A percentile compares a stretch with the other conserved stretches of the same genome.
Conservation (phyloP, 225 moss, liverwort and hornwort genomes). For the Physcomitrellopsis africana region DNA sequence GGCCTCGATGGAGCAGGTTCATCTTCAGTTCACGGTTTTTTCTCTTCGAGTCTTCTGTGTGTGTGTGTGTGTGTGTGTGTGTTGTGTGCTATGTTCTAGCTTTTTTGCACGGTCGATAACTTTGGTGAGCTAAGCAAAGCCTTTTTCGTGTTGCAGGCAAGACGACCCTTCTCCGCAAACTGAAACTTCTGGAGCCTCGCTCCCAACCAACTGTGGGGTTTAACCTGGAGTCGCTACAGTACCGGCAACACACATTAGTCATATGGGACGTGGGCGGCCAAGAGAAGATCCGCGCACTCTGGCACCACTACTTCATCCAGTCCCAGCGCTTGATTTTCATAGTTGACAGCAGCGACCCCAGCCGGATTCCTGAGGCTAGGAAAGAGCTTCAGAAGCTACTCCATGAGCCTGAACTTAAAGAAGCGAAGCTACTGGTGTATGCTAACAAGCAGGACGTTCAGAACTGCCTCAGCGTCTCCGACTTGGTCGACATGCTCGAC, state of each 20-base stretch:
- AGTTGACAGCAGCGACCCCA: conserved; percentile 47
- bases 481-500: conserved; percentile 47
- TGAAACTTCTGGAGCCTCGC: conserved; percentile 43
- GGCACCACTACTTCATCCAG: conserved; percentile 55
- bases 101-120: background rate
- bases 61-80: background rate
- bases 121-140: too few relatives aligned
- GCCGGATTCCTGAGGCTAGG: conserved; percentile 48
- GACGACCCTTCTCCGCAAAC: conserved; percentile 48
- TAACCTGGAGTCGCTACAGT: conserved; percentile 46
- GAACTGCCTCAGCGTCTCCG: conserved; percentile 38
- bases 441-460: conserved; percentile 58
- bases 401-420: conserved; percentile 44
- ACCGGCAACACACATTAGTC: conserved; percentile 40
- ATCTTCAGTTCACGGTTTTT: background rate
- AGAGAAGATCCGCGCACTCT: conserved; percentile 58
- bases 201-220: conserved; percentile 48
- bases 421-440: conserved; percentile 48
- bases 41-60: background rate
- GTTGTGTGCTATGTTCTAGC: background rate
- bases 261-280: conserved; percentile 61
- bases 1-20: conserved; percentile 58
- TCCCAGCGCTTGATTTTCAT: conserved; percentile 54
- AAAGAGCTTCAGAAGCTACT: conserved; percentile 58
- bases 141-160: conserved; percentile 34